A percentile compares a stretch with the other conserved stretches of the same genome.
Evolutionary conservation across 1,284 basidiomycete species (phyloP).

Genomic region (Sanguinoderma infundibulare): DNA sequence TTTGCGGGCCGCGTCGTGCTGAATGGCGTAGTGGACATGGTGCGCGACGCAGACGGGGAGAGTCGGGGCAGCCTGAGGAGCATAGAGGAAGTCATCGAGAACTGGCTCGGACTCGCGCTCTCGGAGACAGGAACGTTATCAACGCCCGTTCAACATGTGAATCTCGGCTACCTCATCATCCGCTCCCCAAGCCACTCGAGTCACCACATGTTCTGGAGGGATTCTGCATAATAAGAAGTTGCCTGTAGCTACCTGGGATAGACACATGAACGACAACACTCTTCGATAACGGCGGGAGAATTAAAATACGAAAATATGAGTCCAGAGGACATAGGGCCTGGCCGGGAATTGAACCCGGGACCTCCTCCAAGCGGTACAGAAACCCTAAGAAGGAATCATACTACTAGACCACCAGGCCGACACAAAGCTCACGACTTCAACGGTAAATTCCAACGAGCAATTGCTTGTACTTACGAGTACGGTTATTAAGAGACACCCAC

Average conservation of each 20-base stretch:
- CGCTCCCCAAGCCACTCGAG: neutral
- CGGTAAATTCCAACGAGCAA: no score
- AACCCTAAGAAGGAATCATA: conserved; percentile 7
- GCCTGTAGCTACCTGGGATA: no score
- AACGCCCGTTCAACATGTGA: neutral
- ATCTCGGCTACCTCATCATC: neutral
- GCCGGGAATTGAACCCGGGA: conserved; percentile 87
- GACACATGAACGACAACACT: neutral
- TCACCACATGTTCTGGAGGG: no score
- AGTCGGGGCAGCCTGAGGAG: conserved; percentile 17
- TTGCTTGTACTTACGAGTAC: no score
- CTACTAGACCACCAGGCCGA: conserved; percentile 7
- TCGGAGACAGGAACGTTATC: no score
- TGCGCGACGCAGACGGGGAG: conserved; percentile 22
- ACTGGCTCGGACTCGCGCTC: neutral
- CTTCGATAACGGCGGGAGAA: no score
- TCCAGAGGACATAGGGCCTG: conserved; percentile 67
- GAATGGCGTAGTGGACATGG: conserved; percentile 26
- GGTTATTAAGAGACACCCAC: no score
- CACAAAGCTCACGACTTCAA: no score
- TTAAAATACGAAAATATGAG: neutral
- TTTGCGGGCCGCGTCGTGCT: conserved; percentile 32
- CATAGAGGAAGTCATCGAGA: conserved; percentile 20
- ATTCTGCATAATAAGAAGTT: no score
- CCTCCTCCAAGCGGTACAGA: conserved; percentile 62